Conservation (phyloP, 345 rosid genomes). For the Moringa oleifera region DNA sequence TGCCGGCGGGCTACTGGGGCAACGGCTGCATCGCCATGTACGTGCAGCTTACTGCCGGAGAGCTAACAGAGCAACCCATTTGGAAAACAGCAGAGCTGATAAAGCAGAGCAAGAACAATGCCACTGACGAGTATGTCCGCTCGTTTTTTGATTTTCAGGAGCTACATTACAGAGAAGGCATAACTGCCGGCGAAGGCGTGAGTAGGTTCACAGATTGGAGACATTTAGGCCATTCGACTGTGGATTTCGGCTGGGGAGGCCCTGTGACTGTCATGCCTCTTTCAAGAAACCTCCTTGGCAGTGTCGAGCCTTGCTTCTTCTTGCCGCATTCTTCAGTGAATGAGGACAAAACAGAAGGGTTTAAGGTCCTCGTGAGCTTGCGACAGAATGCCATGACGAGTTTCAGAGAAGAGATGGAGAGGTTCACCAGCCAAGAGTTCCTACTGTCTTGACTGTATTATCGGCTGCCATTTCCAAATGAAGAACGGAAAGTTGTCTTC, state of each 20-base stretch:
- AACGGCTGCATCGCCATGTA: slow-evolving; percentile 80
- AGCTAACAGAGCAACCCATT: slow-evolving; percentile 53
- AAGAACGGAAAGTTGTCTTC: background rate
- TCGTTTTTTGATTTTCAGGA: slow-evolving; percentile 76
- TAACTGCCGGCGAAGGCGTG: slow-evolving; percentile 50
- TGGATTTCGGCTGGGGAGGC: slow-evolving; percentile 93
- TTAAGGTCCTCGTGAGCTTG: slow-evolving; percentile 63
- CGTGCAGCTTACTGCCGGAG: slow-evolving; percentile 43
- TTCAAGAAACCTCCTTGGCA: slow-evolving; percentile 58
- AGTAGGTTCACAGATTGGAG: slow-evolving; percentile 97
- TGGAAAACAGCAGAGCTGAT: slow-evolving; percentile 74
- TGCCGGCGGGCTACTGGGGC: slow-evolving; percentile 81
- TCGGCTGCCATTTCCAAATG: background rate
- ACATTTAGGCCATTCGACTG: slow-evolving; percentile 68
- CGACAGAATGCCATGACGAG: slow-evolving; percentile 39
- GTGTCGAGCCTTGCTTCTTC: slow-evolving; percentile 80
- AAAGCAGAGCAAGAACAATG: slow-evolving; percentile 64
- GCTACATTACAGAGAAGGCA: slow-evolving; percentile 40
- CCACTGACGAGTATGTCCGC: slow-evolving; percentile 57
- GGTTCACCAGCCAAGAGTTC: no score
- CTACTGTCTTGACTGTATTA: no score
- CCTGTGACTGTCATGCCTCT: slow-evolving; percentile 67
- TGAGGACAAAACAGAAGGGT: slow-evolving; percentile 42
- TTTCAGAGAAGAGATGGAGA: slow-evolving; percentile 61
- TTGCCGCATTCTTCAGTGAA: slow-evolving; percentile 58